phyloP scores from a whole-genome alignment of 164 flowering plant species.

The Protea cynaroides region DNA sequence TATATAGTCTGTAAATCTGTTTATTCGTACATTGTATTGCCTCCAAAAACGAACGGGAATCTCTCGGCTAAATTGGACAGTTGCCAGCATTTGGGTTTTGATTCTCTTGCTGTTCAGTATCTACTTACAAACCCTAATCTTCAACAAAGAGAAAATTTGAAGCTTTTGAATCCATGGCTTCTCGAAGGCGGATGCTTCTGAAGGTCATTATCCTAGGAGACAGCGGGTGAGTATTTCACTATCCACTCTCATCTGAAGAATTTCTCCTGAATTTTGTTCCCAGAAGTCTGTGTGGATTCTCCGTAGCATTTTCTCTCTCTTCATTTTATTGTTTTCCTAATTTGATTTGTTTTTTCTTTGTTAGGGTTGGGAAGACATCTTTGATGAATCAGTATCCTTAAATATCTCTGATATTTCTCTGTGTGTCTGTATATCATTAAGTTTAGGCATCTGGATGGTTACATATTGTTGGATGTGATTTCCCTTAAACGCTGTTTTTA shows the following conservation, averaged over 20 bases:
- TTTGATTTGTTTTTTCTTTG: constrained; percentile 9
- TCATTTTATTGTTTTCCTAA: background rate
- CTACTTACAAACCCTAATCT: constrained; percentile 8
- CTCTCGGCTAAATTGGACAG: background rate
- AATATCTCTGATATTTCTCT: background rate
- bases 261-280: background rate
- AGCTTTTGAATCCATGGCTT: constrained; percentile 41
- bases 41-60: background rate
- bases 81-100: background rate
- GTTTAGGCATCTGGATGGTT: background rate
- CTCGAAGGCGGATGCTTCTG: constrained; percentile 60
- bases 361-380: constrained; percentile 87
- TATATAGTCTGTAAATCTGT: no score
- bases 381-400: constrained; percentile 77
- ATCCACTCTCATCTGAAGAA: background rate
- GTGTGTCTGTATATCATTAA: no score
- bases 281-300: no score
- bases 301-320: no score
- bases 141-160: background rate
- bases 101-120: background rate
- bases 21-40: background rate
- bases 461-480: no score
- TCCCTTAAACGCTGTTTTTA: background rate
- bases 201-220: constrained; percentile 76
- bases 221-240: constrained; percentile 50